phyloP scores from a whole-genome alignment of 2,329 filamentous ascomycete species.

The Paraphoma sp. region DNA sequence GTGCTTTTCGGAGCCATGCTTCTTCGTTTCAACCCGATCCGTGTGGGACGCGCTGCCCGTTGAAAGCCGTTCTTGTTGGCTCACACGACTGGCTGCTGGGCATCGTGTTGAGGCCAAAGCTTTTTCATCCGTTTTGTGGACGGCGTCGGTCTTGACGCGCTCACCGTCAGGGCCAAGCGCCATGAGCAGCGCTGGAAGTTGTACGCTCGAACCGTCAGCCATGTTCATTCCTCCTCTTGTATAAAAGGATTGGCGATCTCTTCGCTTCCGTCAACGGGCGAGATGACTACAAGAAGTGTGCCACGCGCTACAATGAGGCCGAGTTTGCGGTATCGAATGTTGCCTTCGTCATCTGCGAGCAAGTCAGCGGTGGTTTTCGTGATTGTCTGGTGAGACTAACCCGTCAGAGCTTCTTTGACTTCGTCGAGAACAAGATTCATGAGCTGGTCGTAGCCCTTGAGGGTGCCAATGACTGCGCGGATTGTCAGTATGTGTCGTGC shows the following conservation, averaged over 20 bases:
- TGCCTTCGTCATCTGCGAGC: slow-evolving; percentile 86
- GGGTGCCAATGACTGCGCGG: slow-evolving; percentile 75
- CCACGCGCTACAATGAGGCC: slow-evolving; percentile 88
- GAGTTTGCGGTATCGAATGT: slow-evolving; percentile 79
- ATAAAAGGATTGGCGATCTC: slow-evolving; percentile 94
- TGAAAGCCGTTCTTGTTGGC: background rate
- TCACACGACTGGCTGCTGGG: background rate
- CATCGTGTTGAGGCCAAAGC: slow-evolving; percentile 2
- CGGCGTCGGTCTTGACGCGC: too few species aligned
- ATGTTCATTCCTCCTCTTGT: slow-evolving; percentile 62
- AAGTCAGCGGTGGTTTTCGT: background rate
- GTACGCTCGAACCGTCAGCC: background rate
- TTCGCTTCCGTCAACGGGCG: slow-evolving; percentile 91
- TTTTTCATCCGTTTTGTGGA: background rate
- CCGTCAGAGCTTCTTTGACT: slow-evolving; percentile 86
- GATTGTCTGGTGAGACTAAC: slow-evolving; percentile 58
- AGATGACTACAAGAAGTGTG: slow-evolving; percentile 90
- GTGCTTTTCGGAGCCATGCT: too few species aligned
- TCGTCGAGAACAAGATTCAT: slow-evolving; percentile 98
- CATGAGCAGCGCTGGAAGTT: too few species aligned
- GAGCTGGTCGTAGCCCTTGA: slow-evolving; percentile 95
- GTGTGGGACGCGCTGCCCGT: too few species aligned
- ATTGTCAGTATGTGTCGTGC: slow-evolving; percentile 12
- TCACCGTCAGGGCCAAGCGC: too few species aligned
- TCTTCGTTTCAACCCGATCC: too few species aligned